A percentile compares a stretch with the other conserved stretches of the same genome.
Conservation (phyloP, 306 rosid genomes). For the Dalbergia cultrata region DNA sequence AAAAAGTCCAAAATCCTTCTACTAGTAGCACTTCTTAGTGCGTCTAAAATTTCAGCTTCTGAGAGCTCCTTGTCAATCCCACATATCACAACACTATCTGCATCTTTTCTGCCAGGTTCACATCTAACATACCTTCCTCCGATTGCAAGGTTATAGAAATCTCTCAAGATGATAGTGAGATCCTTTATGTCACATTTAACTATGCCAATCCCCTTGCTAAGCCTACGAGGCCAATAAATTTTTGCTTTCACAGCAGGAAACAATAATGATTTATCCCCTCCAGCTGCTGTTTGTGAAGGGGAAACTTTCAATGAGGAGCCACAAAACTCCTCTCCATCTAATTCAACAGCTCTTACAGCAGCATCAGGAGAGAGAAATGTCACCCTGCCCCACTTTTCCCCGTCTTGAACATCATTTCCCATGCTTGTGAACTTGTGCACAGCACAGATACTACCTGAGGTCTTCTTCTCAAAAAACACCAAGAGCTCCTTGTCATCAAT, state of each 20-base stretch:
- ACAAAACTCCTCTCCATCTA: conserved; percentile 58
- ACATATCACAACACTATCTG: conserved; percentile 55
- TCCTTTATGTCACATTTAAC: conserved; percentile 66
- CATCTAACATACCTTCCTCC: conserved; percentile 75
- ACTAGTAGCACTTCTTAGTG: conserved; percentile 64
- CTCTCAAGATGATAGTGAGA: conserved; percentile 59
- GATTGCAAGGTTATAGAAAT: conserved; percentile 65
- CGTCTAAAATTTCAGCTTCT: conserved; percentile 73
- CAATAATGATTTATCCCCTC: conserved; percentile 69
- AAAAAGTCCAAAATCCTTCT: conserved; percentile 77
- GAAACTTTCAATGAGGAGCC: conserved; percentile 69
- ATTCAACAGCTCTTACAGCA: conserved; percentile 69
- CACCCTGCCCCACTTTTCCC: conserved; percentile 71
- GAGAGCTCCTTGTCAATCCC: conserved; percentile 73
- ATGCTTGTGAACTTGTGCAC: conserved; percentile 63
- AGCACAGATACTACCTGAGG: conserved; percentile 69
- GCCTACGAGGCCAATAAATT: conserved; percentile 85
- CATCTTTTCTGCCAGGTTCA: conserved; percentile 54
- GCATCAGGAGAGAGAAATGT: conserved; percentile 85
- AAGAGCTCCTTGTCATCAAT: conserved; percentile 81
- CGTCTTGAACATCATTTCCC: conserved; percentile 61
- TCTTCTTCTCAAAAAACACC: conserved; percentile 70
- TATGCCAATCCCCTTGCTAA: conserved; percentile 72
- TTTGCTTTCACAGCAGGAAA: conserved; percentile 87
- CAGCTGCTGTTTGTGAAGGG: conserved; percentile 66